Conservation (phyloP, 257 asterid genomes). For the Buddleja alternifolia region DNA sequence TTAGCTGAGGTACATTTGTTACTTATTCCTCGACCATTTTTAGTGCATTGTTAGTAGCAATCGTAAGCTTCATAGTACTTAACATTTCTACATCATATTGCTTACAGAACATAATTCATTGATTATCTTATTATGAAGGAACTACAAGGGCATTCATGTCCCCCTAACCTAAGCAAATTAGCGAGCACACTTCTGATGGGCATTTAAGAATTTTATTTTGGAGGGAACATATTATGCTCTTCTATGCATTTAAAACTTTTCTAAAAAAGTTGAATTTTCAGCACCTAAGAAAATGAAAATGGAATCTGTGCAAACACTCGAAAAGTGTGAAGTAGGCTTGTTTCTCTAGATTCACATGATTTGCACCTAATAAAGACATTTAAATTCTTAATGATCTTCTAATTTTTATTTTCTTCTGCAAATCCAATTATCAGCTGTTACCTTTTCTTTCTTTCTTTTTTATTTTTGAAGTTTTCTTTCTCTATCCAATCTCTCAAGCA, state of each 20-base stretch:
- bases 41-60: slow-evolving; percentile 1
- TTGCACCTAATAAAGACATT: not conserved
- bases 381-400: not conserved
- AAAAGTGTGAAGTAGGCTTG: no score
- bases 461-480: not conserved
- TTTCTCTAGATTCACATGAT: not conserved
- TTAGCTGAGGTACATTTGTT: not conserved
- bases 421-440: not conserved
- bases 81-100: no score
- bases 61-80: not conserved
- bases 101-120: not conserved
- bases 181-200: not conserved
- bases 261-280: no score
- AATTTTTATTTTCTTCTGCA: not conserved
- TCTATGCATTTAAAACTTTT: no score
- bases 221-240: not conserved
- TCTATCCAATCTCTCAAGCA: not conserved
- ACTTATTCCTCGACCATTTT: not conserved
- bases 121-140: not conserved
- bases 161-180: no score
- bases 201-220: not conserved
- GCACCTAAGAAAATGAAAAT: no score
- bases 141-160: no score
- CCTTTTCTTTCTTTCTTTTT: not conserved
- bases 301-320: no score